Evolutionary conservation across 2,329 filamentous ascomycete species (phyloP), one percentile per base, ranked within the genome.

Genomic region (Botrytis hyacinthi): DNA sequence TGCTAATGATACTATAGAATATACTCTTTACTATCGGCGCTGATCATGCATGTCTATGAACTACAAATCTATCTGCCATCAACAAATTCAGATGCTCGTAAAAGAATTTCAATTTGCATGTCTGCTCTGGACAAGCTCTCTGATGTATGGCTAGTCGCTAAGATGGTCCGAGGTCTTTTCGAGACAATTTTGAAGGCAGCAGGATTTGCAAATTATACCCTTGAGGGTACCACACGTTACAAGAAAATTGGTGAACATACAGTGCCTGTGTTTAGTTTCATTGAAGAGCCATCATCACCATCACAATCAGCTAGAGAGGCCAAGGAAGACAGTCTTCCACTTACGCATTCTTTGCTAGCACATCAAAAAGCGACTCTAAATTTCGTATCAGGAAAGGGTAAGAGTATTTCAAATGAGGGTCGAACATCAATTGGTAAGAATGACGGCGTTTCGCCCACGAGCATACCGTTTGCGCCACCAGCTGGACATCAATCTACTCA

Each of bases 21-120:
- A 29, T 98, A 98, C 83, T 97, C 93, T 81, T 84, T 98, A 76
- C 98, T 98, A 83, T 98, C 95, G 0, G 95, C 95, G 0, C 87
- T 98, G 70, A 98, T 98, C 80, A 98, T 98, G 94, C 95, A 98
- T 80, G 95, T 98, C 26, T 98, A 98, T 81, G 95, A 98, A 83
- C 96, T 98, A 92, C 91, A 94, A 65, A 97, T 95, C 0, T 94
- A 93, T 0, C 92, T 97, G 26, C 93, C 94, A 14, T 92, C 92
- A 0, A 92, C 98, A 57, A 93, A 97, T 54, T 89, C 93, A 74
- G 93, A 93, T 22, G 97, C 94, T 20, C 94, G 97, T 79, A 91
- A 94, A 81, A 88, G 95, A 74, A 88, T 97, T 78, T 89, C 91
- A 65, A 92, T 92, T n/a, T 98, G 95, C 81, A 96, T 98, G 93